Evolutionary conservation across 306 rosid species (phyloP).

Genomic region (Datisca glomerata): DNA sequence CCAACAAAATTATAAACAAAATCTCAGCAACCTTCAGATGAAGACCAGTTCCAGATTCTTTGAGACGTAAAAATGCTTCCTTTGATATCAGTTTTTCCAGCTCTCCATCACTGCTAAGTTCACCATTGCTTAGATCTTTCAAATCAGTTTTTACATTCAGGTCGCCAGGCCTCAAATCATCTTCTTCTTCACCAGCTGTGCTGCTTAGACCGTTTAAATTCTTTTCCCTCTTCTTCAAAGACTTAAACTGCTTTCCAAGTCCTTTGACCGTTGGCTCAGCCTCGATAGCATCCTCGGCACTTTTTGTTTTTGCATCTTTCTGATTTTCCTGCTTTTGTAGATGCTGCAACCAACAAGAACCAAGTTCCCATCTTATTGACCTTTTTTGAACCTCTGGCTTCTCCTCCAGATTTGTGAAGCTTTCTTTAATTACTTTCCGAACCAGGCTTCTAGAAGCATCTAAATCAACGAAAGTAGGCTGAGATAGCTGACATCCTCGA

Average conservation of each 20-base stretch:
- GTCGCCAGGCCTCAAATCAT: slow-evolving; percentile 14
- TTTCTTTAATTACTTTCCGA: slow-evolving; percentile 43
- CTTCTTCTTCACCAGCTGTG: slow-evolving; percentile 28
- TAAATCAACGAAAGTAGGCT: slow-evolving; percentile 30
- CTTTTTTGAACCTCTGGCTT: slow-evolving; percentile 30
- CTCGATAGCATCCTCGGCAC: slow-evolving; percentile 21
- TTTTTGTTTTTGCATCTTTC: slow-evolving; percentile 23
- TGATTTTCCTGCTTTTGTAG: slow-evolving; percentile 60
- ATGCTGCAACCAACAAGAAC: slow-evolving; percentile 94
- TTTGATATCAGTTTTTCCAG: slow-evolving; percentile 51
- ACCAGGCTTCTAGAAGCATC: slow-evolving; percentile 37
- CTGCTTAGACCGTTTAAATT: slow-evolving; percentile 16
- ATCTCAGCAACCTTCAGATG: slow-evolving; percentile 58
- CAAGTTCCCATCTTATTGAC: slow-evolving; percentile 88
- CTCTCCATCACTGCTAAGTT: slow-evolving; percentile 22
- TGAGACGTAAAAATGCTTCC: slow-evolving; percentile 53
- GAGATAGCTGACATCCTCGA: slow-evolving; percentile 21
- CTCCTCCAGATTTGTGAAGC: slow-evolving; percentile 37
- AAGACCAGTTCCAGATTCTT: slow-evolving; percentile 73
- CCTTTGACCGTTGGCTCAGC: slow-evolving; percentile 63
- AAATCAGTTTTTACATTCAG: slow-evolving; percentile 12
- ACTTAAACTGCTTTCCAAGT: slow-evolving; percentile 79
- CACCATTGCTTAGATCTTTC: slow-evolving; percentile 30
- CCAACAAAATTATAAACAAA: slow-evolving; percentile 12
- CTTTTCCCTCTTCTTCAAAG: slow-evolving; percentile 74